Conservation (phyloP, 2,329 filamentous ascomycete species). For the Grosmannia clavigera region DNA sequence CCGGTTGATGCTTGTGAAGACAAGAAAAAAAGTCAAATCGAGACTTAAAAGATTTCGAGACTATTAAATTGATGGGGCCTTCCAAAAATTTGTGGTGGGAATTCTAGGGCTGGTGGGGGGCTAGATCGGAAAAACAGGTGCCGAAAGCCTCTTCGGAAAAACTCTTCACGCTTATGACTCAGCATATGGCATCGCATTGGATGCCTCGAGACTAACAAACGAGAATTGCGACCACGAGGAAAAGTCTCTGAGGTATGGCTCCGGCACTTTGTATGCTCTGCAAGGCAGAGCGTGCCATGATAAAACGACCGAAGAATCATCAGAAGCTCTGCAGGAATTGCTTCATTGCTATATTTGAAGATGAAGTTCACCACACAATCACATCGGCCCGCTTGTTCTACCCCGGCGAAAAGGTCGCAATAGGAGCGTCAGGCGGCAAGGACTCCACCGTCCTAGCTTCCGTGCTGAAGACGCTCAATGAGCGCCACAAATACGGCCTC, state of each 20-base stretch:
- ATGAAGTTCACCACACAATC: conserved; percentile 90
- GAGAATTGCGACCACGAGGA: not conserved
- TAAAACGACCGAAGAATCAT: conserved; percentile 89
- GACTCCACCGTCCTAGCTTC: conserved; percentile 94
- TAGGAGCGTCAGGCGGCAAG: conserved; percentile 93
- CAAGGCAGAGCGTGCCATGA: conserved; percentile 64
- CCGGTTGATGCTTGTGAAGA: conserved; percentile 25
- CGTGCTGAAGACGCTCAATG: conserved; percentile 87
- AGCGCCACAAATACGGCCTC: conserved; percentile 74
- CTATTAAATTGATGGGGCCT: conserved; percentile 1
- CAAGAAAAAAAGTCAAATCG: conserved; percentile 15
- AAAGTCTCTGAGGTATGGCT: conserved; percentile 45
- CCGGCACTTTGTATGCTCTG: conserved; percentile 67
- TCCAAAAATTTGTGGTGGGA: conserved; percentile 8
- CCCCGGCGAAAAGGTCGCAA: conserved; percentile 76
- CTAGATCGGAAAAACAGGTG: conserved; percentile 2
- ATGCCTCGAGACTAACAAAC: not conserved
- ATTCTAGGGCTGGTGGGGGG: conserved; percentile 13
- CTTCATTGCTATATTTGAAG: conserved; percentile 79
- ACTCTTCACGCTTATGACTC: not conserved
- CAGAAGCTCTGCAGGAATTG: conserved; percentile 85
- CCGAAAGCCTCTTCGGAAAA: conserved; percentile 6
- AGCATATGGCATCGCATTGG: not conserved
- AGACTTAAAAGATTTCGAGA: conserved; percentile 1
- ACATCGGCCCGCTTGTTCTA: conserved; percentile 67